Evolutionary conservation across 2,329 filamentous ascomycete species (phyloP), one percentile per base, ranked within the genome.

Genomic region (Didymosphaeria variabile): DNA sequence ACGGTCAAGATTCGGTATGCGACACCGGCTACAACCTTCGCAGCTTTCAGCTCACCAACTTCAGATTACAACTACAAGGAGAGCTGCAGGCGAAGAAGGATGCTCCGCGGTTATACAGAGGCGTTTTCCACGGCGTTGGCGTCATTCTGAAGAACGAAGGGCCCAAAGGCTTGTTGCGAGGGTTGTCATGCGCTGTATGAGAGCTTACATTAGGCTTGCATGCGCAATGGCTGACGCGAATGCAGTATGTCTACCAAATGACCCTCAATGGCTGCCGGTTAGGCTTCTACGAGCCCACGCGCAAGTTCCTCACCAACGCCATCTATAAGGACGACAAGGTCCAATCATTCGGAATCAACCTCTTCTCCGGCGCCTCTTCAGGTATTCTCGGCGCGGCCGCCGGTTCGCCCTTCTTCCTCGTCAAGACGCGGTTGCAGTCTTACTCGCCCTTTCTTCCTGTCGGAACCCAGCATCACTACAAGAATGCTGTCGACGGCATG

Each of bases 251-350:
- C 75, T 99, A 99, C 82, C 95, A 99, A 82, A 88, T 98, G 73
- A 88, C 97, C 55, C 89, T 99, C 72, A 99, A 99, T 79, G 95
- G 95, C 73, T 99, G 94, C 81, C 92, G 95, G 58, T 84, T 99
- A 58, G 94, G 95, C 63, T 97, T 99, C 85, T 99, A 99, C 84
- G 95, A 99, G 77, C 95, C 95, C 5, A 88, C 98, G 81, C 92
- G 95, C 75, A 85, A 87, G 52, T 85, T 83, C 23, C 77, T 97
- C 47, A 90, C 93, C 0, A 84, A 82, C 6, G 81, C 91, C 53
- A 79, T 97, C 59, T 91, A 92, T 80, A 85, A 87, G 63, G 90
- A 96, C 77, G 77, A 87, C 34, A 84, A 85, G n/a, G 86, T 90
- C 31, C 95, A 99, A 79, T 94, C 89, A 68, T 86, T 98, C 60